A percentile compares a stretch with the other conserved stretches of the same genome.
phyloP scores from a whole-genome alignment of 371 early-diverging fungal species.

The Mortierella polycephala region DNA sequence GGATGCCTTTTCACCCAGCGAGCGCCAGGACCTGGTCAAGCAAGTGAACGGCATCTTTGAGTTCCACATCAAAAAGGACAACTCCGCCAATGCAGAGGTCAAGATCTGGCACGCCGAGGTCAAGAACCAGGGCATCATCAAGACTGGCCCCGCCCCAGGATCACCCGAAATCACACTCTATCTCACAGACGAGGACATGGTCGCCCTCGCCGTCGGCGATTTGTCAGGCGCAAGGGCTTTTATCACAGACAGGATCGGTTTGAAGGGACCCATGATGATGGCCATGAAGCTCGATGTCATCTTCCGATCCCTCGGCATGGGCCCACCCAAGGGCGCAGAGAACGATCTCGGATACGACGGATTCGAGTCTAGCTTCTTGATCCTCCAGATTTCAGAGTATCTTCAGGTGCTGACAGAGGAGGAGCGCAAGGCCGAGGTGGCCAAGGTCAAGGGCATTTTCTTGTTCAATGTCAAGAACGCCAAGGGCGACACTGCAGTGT shows the following conservation, averaged over 20 bases:
- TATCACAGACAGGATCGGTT: slow-evolving; percentile 89
- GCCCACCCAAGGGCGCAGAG: slow-evolving; percentile 46
- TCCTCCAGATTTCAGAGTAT: slow-evolving; percentile 48
- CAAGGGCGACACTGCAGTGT: slow-evolving; percentile 75
- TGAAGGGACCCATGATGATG: slow-evolving; percentile 82
- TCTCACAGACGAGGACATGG: slow-evolving; percentile 73
- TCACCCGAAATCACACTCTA: slow-evolving; percentile 60
- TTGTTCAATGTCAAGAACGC: slow-evolving; percentile 81
- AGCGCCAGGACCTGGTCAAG: slow-evolving; percentile 61
- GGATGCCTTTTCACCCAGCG: slow-evolving; percentile 39
- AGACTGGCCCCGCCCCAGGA: slow-evolving; percentile 39
- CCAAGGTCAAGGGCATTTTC: slow-evolving; percentile 84
- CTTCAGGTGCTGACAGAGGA: slow-evolving; percentile 43
- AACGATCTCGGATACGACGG: slow-evolving; percentile 50
- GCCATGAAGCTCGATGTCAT: slow-evolving; percentile 69
- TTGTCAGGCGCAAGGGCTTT: slow-evolving; percentile 83
- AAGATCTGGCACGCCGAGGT: slow-evolving; percentile 67
- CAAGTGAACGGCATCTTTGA: slow-evolving; percentile 88
- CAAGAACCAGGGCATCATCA: slow-evolving; percentile 64
- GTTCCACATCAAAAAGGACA: slow-evolving; percentile 73
- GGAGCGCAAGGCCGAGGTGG: slow-evolving; percentile 53
- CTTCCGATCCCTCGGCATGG: slow-evolving; percentile 51
- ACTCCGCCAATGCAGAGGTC: slow-evolving; percentile 57
- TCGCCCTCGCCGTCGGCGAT: slow-evolving; percentile 77
- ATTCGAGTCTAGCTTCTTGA: slow-evolving; percentile 49